Evolutionary conservation across 2,329 filamentous ascomycete genomes (phyloP).

Genomic region (Phyllosticta citrichinensis): DNA sequence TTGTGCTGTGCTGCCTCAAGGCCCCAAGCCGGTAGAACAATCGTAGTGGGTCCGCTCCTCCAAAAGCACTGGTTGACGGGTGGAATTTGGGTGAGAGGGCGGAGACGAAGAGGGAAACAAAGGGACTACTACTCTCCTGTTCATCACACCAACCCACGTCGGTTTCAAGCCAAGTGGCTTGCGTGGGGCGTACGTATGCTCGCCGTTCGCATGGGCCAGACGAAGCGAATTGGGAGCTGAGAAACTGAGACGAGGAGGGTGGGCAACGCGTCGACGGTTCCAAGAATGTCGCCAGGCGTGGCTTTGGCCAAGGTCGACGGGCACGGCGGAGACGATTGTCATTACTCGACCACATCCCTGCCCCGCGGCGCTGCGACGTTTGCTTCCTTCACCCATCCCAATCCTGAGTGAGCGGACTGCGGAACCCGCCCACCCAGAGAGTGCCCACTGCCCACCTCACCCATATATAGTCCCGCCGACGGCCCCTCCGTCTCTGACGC

Average conservation of each 20-base stretch:
- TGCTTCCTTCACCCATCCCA: not conserved
- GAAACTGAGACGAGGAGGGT: not conserved
- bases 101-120: too few species aligned
- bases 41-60: not conserved
- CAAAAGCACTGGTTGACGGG: too few species aligned
- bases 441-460: too few species aligned
- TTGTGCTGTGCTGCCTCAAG: not conserved
- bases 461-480: constrained; percentile 9
- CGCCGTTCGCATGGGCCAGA: not conserved
- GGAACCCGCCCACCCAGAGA: constrained; percentile 7
- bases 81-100: too few species aligned
- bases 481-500: constrained; percentile 1
- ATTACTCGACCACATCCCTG: constrained; percentile 8
- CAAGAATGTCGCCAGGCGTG: not conserved
- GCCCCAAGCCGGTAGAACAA: not conserved
- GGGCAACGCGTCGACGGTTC: not conserved
- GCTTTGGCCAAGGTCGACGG: not conserved
- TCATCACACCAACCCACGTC: not conserved
- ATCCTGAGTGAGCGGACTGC: not conserved
- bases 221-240: not conserved
- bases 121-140: not conserved
- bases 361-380: not conserved
- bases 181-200: not conserved
- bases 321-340: constrained; percentile 2
- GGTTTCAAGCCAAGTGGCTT: not conserved